Conservation (phyloP, 352 stramenopile species). For the Peronospora farinosa region DNA sequence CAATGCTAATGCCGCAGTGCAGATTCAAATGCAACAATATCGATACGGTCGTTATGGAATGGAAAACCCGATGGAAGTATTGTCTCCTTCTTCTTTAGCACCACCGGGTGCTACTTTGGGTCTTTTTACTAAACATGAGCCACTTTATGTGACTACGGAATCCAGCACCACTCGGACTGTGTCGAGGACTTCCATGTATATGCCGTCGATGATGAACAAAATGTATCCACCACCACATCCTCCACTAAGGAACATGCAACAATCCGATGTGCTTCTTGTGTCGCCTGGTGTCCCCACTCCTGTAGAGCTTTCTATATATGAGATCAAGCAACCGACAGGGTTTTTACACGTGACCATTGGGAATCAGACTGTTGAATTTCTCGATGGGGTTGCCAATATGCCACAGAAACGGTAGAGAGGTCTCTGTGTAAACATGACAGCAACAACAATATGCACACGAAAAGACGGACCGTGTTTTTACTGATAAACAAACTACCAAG, state of each 20-base stretch:
- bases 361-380: slow-evolving; percentile 81
- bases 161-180: slow-evolving; percentile 20
- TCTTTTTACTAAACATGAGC: slow-evolving; percentile 31
- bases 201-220: slow-evolving; percentile 60
- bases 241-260: slow-evolving; percentile 31
- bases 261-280: slow-evolving; percentile 52
- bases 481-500: slow-evolving; percentile 20
- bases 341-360: slow-evolving; percentile 73
- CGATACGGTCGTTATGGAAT: slow-evolving; percentile 46
- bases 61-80: slow-evolving; percentile 32
- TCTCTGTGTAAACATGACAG: slow-evolving; percentile 19
- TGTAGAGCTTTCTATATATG: slow-evolving; percentile 79
- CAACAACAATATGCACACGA: slow-evolving; percentile 21
- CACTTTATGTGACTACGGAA: slow-evolving; percentile 21
- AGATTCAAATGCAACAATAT: slow-evolving; percentile 54
- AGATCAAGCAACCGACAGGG: slow-evolving; percentile 75
- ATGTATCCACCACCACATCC: slow-evolving; percentile 55
- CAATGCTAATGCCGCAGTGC: slow-evolving; percentile 33
- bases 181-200: slow-evolving; percentile 41
- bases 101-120: slow-evolving; percentile 39
- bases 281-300: slow-evolving; percentile 65
- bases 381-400: slow-evolving; percentile 79
- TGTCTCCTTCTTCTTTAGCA: slow-evolving; percentile 31
- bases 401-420: slow-evolving; percentile 61
- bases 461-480: slow-evolving; percentile 23